Percentiles rank a stretch among this genome's conserved stretches.
phyloP scores from a whole-genome alignment of 2,329 filamentous ascomycete genomes.

The Cladosporium sp. region DNA sequence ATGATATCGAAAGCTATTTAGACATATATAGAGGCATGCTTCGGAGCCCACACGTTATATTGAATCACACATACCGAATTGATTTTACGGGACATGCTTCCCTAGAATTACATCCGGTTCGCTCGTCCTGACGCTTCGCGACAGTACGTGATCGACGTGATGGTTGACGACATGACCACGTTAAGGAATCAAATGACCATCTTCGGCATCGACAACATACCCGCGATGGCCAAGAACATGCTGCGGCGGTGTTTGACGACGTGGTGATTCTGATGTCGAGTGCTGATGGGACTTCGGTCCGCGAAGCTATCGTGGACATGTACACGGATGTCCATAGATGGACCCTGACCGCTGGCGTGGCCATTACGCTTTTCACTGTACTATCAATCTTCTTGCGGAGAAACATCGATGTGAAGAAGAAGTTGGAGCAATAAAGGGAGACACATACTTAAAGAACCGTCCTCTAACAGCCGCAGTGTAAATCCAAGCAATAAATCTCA shows the following conservation, averaged over 20 bases:
- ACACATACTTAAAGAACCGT: constrained; percentile 11
- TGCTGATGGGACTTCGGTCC: constrained; percentile 44
- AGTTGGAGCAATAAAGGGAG: constrained; percentile 21
- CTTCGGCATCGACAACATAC: constrained; percentile 59
- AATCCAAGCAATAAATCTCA: too few relatives aligned
- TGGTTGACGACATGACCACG: constrained; percentile 65
- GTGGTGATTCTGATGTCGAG: constrained; percentile 53
- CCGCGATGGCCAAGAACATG: constrained; percentile 63
- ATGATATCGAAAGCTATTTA: constrained; percentile 65
- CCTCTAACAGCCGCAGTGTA: too few relatives aligned
- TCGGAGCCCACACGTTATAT: constrained; percentile 62
- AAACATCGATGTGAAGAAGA: constrained; percentile 22
- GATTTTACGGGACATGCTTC: constrained; percentile 13
- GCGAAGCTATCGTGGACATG: constrained; percentile 39
- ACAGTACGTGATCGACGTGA: constrained; percentile 58
- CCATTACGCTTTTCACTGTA: constrained; percentile 14
- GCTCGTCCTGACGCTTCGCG: constrained; percentile 31
- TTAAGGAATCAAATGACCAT: constrained; percentile 62
- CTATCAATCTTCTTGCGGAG: constrained; percentile 16
- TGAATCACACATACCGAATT: constrained; percentile 48
- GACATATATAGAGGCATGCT: constrained; percentile 56
- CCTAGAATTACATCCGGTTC: neutral
- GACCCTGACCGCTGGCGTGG: constrained; percentile 33
- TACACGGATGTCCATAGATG: constrained; percentile 34
- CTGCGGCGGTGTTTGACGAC: constrained; percentile 53